Conservation (phyloP, 345 rosid species). For the Eucalyptus erythrocorys region DNA sequence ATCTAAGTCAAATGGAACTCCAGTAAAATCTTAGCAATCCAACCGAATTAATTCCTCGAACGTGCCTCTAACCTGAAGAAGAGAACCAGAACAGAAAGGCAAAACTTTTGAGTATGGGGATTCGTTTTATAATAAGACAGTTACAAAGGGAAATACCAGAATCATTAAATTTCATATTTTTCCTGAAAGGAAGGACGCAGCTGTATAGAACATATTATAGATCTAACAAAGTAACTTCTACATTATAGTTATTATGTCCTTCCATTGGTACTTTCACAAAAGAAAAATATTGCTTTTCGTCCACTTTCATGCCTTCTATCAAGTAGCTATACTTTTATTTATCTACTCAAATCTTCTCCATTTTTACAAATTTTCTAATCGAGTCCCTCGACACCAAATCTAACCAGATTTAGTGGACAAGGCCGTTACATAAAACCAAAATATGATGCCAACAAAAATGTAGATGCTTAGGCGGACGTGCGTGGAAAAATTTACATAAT, state of each 20-base stretch:
- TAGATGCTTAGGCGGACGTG: not conserved
- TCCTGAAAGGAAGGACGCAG: not conserved
- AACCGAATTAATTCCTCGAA: not conserved
- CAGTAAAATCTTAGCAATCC: not conserved
- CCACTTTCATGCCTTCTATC: not conserved
- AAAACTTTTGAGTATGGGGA: not conserved
- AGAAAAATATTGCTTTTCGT: too few relatives aligned
- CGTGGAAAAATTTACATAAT: too few relatives aligned
- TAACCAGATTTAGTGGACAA: not conserved
- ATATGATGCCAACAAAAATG: not conserved
- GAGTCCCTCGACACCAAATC: not conserved
- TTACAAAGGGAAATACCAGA: not conserved
- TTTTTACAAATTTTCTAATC: rapidly evolving
- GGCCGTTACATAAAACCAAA: not conserved
- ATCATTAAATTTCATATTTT: not conserved
- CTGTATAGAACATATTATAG: not conserved
- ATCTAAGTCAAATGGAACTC: not conserved
- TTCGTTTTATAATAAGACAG: not conserved
- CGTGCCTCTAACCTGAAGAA: not conserved
- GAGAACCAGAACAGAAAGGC: not conserved
- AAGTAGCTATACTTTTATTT: not conserved
- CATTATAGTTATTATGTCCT: not conserved
- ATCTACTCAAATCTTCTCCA: not conserved
- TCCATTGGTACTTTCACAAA: not conserved
- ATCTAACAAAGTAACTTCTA: not conserved